Evolutionary conservation across 179 eudicot genomes (phyloP).

Genomic region (Vitellaria paradoxa): DNA sequence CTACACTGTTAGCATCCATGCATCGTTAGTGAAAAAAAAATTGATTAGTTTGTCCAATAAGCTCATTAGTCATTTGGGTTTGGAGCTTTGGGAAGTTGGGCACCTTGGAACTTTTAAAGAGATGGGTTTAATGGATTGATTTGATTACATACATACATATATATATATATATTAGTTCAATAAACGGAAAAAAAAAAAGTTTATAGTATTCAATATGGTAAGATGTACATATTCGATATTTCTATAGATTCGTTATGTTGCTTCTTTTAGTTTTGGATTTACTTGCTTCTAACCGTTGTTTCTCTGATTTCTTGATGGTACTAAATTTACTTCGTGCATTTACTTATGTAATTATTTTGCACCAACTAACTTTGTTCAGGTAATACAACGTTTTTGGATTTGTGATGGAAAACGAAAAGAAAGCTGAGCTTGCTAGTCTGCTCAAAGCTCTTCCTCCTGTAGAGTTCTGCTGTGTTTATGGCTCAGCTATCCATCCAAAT

Average conservation of each 20-base stretch:
- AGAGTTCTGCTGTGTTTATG: constrained; percentile 86
- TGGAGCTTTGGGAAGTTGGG: neutral
- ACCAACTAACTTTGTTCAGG: neutral
- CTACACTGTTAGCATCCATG: too few species aligned
- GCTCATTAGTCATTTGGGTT: neutral
- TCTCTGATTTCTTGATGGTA: too few species aligned
- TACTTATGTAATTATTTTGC: neutral
- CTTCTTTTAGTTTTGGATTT: neutral
- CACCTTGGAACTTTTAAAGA: neutral
- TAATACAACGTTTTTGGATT: neutral
- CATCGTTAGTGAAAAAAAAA: too few species aligned
- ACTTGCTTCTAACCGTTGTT: neutral
- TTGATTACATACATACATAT: neutral
- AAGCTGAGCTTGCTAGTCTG: constrained; percentile 45
- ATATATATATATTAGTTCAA: too few species aligned
- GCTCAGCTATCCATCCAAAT: constrained; percentile 88
- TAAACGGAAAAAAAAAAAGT: neutral
- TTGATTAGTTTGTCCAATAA: neutral
- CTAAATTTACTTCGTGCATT: neutral
- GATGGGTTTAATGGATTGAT: neutral
- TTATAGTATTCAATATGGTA: neutral
- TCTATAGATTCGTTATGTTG: too few species aligned
- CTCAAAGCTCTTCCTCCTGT: constrained; percentile 79
- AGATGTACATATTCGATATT: neutral
- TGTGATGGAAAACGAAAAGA: constrained; percentile 39